Base-by-base conservation (phyloP, 495 filamentous ascomycete species). In the Penicillium bialowiezense region DNA sequence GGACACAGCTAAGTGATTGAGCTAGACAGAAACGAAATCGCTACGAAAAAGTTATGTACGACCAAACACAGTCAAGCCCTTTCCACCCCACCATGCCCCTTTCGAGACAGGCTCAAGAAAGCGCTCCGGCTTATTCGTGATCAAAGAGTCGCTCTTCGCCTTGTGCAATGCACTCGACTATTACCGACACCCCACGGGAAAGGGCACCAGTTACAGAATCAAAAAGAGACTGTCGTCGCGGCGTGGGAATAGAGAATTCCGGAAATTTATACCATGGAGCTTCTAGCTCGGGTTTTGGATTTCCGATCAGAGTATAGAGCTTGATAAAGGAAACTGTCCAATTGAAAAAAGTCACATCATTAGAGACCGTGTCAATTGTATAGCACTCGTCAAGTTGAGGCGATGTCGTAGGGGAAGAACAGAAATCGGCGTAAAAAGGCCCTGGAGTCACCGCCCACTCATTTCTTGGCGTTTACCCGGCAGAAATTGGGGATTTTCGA, bases 51-150 rank as follows among this genome's bases (percentile, higher is more conserved):
- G 41, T 48, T 42, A 70, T 76, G 72, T 75, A 60, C 63, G 87
- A 82, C 75, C 87, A 82, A 37, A 79, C 87, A 85, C 84, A 95
- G 88, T 93, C 90, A 93, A 92, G 82, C 88, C 69, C 77, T 80
- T 78, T 84, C 89, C 84, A 93, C 77, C 83, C 60, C 84, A 84
- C 80, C 84, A 64, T 70, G 74, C 69, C 75, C 80, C 84, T 92
- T 72, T 92, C 88, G 70, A 80, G 69, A 72, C 71, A 75, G 79
- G 82, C 73, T 86, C 82, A 85, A 84, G 84, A 80, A 81, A 82
- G 75, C 77, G 88, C 90, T 92, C 90, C 90, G 89, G 90, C 90
- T 95, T 93, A 95, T 90, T 93, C 83, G 87, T 80, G 85, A 84
- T 85, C 87, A 65, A 35, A 29, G 50, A 50, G 47, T 71, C 62